Evolutionary conservation across 148 eudicot genomes (phyloP), one percentile per base, ranked within the genome.

Genomic region (Silene uniflora): DNA sequence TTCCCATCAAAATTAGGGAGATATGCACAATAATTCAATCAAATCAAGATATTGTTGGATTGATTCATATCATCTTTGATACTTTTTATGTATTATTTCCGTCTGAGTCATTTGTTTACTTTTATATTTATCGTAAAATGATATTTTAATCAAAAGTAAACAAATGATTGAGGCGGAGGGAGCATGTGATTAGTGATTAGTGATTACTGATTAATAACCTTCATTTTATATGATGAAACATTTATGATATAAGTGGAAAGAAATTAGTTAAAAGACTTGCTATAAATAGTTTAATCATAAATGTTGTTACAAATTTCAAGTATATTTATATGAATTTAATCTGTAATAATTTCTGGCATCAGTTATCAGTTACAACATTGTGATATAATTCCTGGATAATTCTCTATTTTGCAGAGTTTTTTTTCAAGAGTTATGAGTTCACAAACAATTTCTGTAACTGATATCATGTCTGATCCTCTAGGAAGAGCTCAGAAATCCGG

Each of bases 381-480:
- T 76, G 72, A 71, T 73, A 42, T 75, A 64, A 76, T 52, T 73
- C 73, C 32, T 76, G 85, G 76, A 76, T 81, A 74, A 67, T 46
- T 73, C 21, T 67, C 9, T 66, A 16, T 49, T 29, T 67, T 81
- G 75, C 78, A 71, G 75, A 60, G 67, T 72, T 72, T 62, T 68
- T 19, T 58, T n/a, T 39, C 44, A 39, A 49, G 68, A 47, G 24
- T 62, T 61, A 79, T 81, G 81, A 83, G 83, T 75, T 76, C 78
- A 72, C 68, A 66, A 81, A 76, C 77, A 76, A 83, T 85, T 85
- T 75, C 76, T 69, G 81, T 78, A 87, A 82, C 87, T 74, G 89
- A 85, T 73, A 81, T 46, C 58, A 86, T 86, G 95, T 79, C 97
- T 52, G 94, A 87, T 67, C 78, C 90, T 80, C 79, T 88, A 49